Conservation (phyloP, 768 basidiomycete species). For the Leccinum uliginosum region DNA sequence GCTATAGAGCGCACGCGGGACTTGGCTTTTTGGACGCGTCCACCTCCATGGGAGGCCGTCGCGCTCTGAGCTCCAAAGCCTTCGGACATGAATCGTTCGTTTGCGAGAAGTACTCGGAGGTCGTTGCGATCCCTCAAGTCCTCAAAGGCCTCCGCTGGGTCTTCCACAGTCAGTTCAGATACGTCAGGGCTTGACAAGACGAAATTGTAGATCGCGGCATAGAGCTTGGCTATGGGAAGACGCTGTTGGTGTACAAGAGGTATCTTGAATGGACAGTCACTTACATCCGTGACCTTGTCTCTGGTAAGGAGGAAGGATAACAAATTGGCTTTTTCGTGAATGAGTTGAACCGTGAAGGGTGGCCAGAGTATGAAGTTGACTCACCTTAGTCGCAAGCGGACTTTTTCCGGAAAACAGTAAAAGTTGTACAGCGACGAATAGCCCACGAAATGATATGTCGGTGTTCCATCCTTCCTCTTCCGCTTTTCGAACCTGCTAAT, state of each 20-base stretch:
- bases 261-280: constrained; percentile 21
- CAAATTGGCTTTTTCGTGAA: constrained; percentile 71
- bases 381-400: constrained; percentile 82
- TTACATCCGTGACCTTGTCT: constrained; percentile 85
- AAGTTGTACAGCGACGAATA: constrained; percentile 95
- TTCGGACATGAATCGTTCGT: constrained; percentile 66
- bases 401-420: constrained; percentile 90
- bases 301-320: constrained; percentile 89
- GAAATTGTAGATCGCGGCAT: constrained; percentile 79
- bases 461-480: constrained; percentile 50
- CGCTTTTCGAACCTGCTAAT: constrained; percentile 75
- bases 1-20: constrained; percentile 31
- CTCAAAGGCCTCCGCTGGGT: constrained; percentile 97
- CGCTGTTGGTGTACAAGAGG: background rate
- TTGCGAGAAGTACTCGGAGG: constrained; percentile 66
- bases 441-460: constrained; percentile 87
- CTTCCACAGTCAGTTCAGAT: constrained; percentile 95
- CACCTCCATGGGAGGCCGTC: constrained; percentile 44
- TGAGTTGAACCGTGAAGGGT: background rate
- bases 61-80: constrained; percentile 46
- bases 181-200: constrained; percentile 61
- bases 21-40: constrained; percentile 37
- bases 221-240: constrained; percentile 65
- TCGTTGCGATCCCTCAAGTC: constrained; percentile 94
- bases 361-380: constrained; percentile 10